These are phyloP conservation scores for Ustilago shanxiensis DNA, from an alignment of 1,284 basidiomycete species.

Conservation along the genomic window DNA sequence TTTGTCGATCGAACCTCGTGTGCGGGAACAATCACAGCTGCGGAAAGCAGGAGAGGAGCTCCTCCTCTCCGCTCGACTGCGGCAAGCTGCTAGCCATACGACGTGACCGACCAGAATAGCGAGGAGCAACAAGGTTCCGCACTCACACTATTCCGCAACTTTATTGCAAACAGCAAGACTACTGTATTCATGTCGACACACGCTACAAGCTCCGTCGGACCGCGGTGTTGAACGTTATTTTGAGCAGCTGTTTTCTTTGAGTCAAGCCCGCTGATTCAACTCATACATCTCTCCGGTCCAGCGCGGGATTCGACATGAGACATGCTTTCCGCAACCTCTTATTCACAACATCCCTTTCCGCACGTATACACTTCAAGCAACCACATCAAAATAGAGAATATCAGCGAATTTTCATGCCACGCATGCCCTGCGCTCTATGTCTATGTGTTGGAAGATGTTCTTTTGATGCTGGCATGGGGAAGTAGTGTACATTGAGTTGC, in stretches of 20 bases:
- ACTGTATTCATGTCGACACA: not conserved
- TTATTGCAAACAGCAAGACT: not conserved
- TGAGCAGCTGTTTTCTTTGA: not conserved
- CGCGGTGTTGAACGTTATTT: not conserved
- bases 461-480: not conserved
- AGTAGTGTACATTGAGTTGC: conserved; percentile 10
- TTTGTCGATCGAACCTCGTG: not conserved
- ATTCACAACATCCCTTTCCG: not conserved
- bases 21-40: not conserved
- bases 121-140: not conserved
- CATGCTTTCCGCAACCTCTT: not conserved
- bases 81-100: not conserved
- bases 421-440: not conserved
- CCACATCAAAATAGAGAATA: too few relatives aligned
- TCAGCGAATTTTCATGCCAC: not conserved
- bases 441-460: not conserved
- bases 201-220: not conserved
- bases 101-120: not conserved
- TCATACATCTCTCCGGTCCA: not conserved
- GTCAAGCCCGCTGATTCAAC: too few relatives aligned
- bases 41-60: conserved; percentile 5
- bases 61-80: not conserved
- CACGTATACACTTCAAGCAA: too few relatives aligned
- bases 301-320: not conserved
- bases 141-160: not conserved